Base-by-base conservation (phyloP, 495 filamentous ascomycete genomes). In the Xanthoparmelia taractica region DNA sequence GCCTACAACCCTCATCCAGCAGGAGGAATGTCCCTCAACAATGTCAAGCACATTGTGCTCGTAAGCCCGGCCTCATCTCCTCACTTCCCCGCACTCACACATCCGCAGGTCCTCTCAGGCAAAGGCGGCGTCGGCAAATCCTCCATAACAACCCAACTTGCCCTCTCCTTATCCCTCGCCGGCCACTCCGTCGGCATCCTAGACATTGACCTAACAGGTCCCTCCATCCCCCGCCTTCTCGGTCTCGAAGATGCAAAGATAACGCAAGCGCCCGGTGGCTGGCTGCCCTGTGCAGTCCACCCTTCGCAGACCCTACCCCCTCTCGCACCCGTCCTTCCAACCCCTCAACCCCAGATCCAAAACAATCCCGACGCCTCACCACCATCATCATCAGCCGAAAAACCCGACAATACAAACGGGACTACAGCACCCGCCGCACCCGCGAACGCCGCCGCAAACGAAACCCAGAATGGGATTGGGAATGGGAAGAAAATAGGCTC, bases 71-170 rank as follows among this genome's bases (percentile, higher is more conserved):
- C 13, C 70, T 76, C 75, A 73, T 23, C 75, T 73, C 3, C 78
- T 0, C 73, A 76, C 65, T 70, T 71, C 18, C 73, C 73, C 63
- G 74, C 77, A 68, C 63, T 74, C 3, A 76, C 69, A 34, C 12
- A 37, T 56, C 78, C 38, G 29, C 50, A 87, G 85, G 81, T 98
- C 66, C 90, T 98, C 63, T 97, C 95, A 8, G 94, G 94, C 68
- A 98, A 98, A 79, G 94, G 94, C 66, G 94, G 94, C 64, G 94
- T 98, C 4, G 94, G 94, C 18, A 98, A 98, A 80, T 98, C 94
- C 61, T 96, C 92, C 56, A 84, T 96, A 10, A 97, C 94, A 17
- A 92, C 92, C 5, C 95, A 97, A 73, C 86, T 98, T 13, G 94
- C 94, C 8, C 85, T 97, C 48, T 89, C 93, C 8, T 86, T 98